Evolutionary conservation across 805 yeast genomes (phyloP), one percentile per base, ranked within the genome.

Genomic region (Kuraishia cidri): DNA sequence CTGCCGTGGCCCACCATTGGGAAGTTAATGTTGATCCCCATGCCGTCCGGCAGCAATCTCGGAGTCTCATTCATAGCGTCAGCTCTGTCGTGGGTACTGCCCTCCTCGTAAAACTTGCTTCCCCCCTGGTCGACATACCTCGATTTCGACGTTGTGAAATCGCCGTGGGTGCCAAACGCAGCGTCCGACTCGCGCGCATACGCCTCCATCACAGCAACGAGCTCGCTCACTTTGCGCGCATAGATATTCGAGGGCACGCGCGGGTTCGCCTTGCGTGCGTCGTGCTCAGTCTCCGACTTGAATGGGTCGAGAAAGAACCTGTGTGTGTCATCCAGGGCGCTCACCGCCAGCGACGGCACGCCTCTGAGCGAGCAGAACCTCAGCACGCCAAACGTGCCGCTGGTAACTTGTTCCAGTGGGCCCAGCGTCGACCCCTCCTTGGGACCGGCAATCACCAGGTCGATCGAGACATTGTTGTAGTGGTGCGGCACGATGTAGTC

Each of bases 1-100:
- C 59, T 41, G 34, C 54, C 59, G 30, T 56, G 37, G 14, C 64
- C 62, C 25, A 66, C 70, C 25, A 37, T 30, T 31, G 74, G 72
- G 43, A 66, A 52, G 46, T 70, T 70, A 31, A 70, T 64, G 40
- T 64, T 69, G 33, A 69, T 36, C 37, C 75, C 75, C 32, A 60
- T 61, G 28, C 67, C 66, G 30, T 55, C 39, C 29, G 76, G 76
- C 37, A 70, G 52, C 21, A 59, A 44, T 43, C 62, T 52, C n/a
- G 38, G 37, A 3, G 24, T 22, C 14, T 10, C n/a, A 22, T 33
- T 32, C 18, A n/a, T 14, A 17, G 9, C 14, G 18, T 32, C 38
- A 6, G 19, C 24, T 8, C n/a, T 12, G 23, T 36, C 36, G 28
- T 36, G 38, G 5, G 13, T 10, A 8, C n/a, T 14, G 14, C 24